Evolutionary conservation across 2,329 filamentous ascomycete genomes (phyloP).

Genomic region (Aspergillus floridensis): DNA sequence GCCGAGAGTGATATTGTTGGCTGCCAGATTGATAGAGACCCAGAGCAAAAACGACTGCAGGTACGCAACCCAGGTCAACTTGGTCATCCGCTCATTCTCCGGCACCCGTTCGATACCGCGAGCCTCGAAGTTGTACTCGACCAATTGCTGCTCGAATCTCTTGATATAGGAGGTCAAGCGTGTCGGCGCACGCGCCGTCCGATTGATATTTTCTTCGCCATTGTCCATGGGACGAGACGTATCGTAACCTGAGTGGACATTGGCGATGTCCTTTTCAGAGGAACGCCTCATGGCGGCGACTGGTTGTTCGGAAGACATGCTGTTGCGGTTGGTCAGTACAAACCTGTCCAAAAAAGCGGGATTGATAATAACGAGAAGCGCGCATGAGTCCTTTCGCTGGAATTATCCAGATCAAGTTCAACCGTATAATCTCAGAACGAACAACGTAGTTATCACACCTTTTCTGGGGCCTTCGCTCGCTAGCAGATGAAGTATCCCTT

Average conservation of each 20-base stretch:
- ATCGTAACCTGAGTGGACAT: constrained; percentile 12
- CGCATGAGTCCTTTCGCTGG: constrained; percentile 47
- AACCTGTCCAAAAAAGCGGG: not conserved
- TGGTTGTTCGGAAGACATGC: constrained; percentile 33
- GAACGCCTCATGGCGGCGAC: constrained; percentile 28
- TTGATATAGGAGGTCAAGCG: constrained; percentile 31
- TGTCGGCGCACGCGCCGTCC: constrained; percentile 13
- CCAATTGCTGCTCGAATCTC: constrained; percentile 40
- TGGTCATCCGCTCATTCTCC: constrained; percentile 53
- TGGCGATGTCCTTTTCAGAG: constrained; percentile 22
- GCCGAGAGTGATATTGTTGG: constrained; percentile 64
- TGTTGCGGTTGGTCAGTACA: constrained; percentile 26
- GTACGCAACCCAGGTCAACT: constrained; percentile 52
- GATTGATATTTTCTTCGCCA: constrained; percentile 15
- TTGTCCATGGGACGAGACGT: constrained; percentile 16
- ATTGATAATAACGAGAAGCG: constrained; percentile 24
- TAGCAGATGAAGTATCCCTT: not conserved
- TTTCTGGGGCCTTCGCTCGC: not conserved
- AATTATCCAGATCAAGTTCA: constrained; percentile 48
- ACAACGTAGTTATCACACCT: constrained; percentile 14
- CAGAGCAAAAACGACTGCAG: constrained; percentile 58
- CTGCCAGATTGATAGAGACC: constrained; percentile 62
- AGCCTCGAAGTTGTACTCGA: constrained; percentile 53
- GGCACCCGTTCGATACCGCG: constrained; percentile 60
- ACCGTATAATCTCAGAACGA: constrained; percentile 47